A percentile compares a stretch with the other conserved stretches of the same genome.
phyloP scores from a whole-genome alignment of 1,139 yeast species.

The Wickerhamiella pararugosa region DNA sequence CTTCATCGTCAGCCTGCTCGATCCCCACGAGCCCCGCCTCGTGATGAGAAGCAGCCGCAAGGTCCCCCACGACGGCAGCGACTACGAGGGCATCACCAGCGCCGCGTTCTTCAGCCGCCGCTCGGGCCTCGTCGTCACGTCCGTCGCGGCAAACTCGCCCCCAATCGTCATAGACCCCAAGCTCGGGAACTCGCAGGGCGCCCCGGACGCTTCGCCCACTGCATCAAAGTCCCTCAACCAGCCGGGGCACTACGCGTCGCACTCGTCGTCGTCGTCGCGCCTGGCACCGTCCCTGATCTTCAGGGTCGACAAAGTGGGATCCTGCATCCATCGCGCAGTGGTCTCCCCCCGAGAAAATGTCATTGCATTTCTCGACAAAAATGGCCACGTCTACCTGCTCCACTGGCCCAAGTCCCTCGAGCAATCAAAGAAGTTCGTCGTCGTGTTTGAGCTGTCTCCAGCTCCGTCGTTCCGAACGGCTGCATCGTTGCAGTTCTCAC shows the following conservation, averaged over 20 bases:
- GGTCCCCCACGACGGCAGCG: conserved; percentile 42
- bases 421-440: conserved; percentile 39
- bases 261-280: conserved; percentile 21
- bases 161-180: conserved; percentile 39
- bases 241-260: conserved; percentile 5
- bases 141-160: conserved; percentile 40
- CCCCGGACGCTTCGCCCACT: conserved; percentile 8
- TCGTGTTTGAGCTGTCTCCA: conserved; percentile 63
- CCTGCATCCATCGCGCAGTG: conserved; percentile 54
- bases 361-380: conserved; percentile 61
- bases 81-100: conserved; percentile 80
- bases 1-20: conserved; percentile 54
- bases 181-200: not conserved
- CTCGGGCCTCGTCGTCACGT: conserved; percentile 38
- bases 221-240: conserved; percentile 11
- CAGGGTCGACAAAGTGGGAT: conserved; percentile 69
- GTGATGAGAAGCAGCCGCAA: conserved; percentile 48
- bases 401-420: conserved; percentile 40
- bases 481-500: conserved; percentile 60
- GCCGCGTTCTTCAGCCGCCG: conserved; percentile 54
- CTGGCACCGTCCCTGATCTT: conserved; percentile 42
- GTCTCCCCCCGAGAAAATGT: conserved; percentile 82
- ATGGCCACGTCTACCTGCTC: conserved; percentile 60
- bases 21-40: conserved; percentile 53
- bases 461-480: conserved; percentile 51